These are phyloP conservation scores for Sarocladium kiliense DNA, from an alignment of 2,329 filamentous ascomycete genomes.

Conservation along the genomic window DNA sequence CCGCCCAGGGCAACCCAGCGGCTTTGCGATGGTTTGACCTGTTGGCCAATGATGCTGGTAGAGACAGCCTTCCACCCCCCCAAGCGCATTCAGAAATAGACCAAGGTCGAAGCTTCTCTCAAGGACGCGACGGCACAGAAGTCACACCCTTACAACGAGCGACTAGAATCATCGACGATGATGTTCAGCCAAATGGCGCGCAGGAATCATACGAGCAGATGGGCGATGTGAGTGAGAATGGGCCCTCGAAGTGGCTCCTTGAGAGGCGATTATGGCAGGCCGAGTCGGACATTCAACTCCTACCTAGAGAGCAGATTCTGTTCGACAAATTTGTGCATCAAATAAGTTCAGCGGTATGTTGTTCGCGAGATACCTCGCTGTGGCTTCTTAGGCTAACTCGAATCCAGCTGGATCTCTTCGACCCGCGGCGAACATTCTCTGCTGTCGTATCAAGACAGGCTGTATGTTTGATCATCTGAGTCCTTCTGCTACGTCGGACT, in stretches of 20 bases:
- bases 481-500: too few relatives aligned
- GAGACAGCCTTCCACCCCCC: neutral
- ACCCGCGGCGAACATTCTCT: conserved; percentile 17
- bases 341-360: conserved; percentile 20
- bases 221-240: neutral
- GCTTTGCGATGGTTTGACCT: conserved; percentile 21
- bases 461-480: neutral
- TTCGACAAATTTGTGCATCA: conserved; percentile 19
- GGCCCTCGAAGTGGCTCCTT: neutral
- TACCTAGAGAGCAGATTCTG: conserved; percentile 17
- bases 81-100: conserved; percentile 7
- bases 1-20: conserved; percentile 18
- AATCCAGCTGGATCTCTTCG: conserved; percentile 18
- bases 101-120: neutral
- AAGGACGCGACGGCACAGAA: conserved; percentile 7
- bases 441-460: conserved; percentile 11
- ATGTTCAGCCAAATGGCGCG: neutral
- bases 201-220: neutral
- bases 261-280: conserved; percentile 20
- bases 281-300: conserved; percentile 15
- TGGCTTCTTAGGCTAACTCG: neutral
- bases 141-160: conserved; percentile 11
- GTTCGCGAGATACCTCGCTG: neutral
- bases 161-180: conserved; percentile 15
- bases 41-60: conserved; percentile 15